phyloP scores from a whole-genome alignment of 352 stramenopile species.

The Phytophthora rubi region DNA sequence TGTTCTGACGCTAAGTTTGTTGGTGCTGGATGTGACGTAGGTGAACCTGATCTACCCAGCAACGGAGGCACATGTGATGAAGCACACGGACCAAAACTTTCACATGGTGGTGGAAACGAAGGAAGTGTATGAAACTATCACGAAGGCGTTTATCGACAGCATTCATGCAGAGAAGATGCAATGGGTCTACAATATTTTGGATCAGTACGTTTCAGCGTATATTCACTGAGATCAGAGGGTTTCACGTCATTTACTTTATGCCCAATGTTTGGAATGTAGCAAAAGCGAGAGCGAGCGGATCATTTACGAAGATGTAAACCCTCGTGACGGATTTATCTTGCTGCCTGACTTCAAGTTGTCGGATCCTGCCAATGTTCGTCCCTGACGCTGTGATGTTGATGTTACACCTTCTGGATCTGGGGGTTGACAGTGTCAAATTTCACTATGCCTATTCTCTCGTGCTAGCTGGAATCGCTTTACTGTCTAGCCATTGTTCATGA shows the following conservation, averaged over 20 bases:
- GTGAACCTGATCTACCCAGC: slow-evolving; percentile 86
- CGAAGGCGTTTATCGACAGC: slow-evolving; percentile 75
- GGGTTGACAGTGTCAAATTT: too few relatives aligned
- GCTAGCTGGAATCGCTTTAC: slow-evolving; percentile 75
- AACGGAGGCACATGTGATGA: slow-evolving; percentile 78
- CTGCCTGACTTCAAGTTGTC: slow-evolving; percentile 89
- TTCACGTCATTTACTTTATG: not conserved
- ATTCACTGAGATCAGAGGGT: not conserved
- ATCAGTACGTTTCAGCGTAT: slow-evolving; percentile 60
- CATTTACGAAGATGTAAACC: slow-evolving; percentile 73
- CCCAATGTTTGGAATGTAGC: slow-evolving; percentile 30
- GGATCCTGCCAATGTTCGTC: slow-evolving; percentile 62
- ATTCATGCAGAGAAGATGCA: slow-evolving; percentile 81
- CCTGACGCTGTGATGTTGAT: not conserved
- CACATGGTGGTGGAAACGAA: slow-evolving; percentile 87
- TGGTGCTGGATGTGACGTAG: slow-evolving; percentile 26
- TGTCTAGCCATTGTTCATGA: slow-evolving; percentile 78
- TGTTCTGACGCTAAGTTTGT: not conserved
- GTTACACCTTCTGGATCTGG: too few relatives aligned
- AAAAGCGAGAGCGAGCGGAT: slow-evolving; percentile 85
- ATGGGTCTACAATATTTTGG: slow-evolving; percentile 91
- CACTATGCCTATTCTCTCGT: not conserved
- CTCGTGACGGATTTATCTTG: slow-evolving; percentile 76
- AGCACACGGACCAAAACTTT: slow-evolving; percentile 85
- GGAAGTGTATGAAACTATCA: slow-evolving; percentile 74